Evolutionary conservation across 805 yeast species (phyloP).

Genomic region (Metschnikowia bowlesiae): DNA sequence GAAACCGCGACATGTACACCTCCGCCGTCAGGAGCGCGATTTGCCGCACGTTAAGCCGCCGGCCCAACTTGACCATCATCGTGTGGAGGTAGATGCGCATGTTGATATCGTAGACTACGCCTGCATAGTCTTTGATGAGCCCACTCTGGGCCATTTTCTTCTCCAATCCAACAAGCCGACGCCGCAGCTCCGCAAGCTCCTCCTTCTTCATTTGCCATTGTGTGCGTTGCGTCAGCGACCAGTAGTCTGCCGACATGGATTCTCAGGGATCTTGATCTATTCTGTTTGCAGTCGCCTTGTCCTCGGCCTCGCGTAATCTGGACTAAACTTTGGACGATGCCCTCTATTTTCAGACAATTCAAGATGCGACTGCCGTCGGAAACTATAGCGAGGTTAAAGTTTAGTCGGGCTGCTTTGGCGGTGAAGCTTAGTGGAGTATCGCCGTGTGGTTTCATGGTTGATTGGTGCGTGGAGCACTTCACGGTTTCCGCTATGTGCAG

Average conservation of each 20-base stretch:
- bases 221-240: constrained; percentile 78
- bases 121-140: constrained; percentile 39
- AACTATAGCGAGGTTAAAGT: too few species aligned
- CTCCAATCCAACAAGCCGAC: constrained; percentile 37
- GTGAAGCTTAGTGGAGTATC: too few species aligned
- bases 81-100: constrained; percentile 78
- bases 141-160: constrained; percentile 43
- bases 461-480: too few species aligned
- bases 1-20: constrained; percentile 73
- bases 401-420: too few species aligned
- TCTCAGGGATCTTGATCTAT: too few species aligned
- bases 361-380: too few species aligned
- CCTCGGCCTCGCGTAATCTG: too few species aligned
- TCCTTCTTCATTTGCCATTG: constrained; percentile 79
- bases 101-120: constrained; percentile 51
- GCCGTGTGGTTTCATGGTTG: too few species aligned
- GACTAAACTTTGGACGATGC: too few species aligned
- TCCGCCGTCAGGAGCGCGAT: constrained; percentile 87
- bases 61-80: constrained; percentile 68
- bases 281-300: too few species aligned
- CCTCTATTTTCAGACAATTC: too few species aligned
- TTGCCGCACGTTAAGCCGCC: constrained; percentile 74
- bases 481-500: too few species aligned
- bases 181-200: constrained; percentile 45
- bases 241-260: constrained; percentile 76